Conservation (phyloP, 1,139 yeast genomes). For the Yamadazyma trypodendri region DNA sequence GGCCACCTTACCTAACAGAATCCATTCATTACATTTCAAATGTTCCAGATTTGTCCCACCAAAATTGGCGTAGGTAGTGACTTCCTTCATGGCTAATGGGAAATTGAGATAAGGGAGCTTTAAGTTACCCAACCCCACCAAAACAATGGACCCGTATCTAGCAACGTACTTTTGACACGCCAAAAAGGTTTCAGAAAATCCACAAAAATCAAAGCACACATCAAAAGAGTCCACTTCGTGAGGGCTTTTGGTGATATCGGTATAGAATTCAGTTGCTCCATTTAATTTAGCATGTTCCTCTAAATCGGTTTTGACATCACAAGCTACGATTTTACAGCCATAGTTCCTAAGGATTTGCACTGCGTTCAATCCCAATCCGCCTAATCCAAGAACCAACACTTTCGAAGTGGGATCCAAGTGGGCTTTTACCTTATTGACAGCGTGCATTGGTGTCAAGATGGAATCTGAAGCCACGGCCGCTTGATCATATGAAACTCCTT, state of each 20-base stretch:
- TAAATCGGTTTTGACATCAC: conserved; percentile 36
- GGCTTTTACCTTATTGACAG: conserved; percentile 39
- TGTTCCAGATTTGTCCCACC: conserved; percentile 51
- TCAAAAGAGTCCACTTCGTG: conserved; percentile 37
- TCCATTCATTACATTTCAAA: conserved; percentile 45
- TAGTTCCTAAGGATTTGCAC: conserved; percentile 42
- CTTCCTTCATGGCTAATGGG: conserved; percentile 42
- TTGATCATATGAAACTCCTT: conserved; percentile 39
- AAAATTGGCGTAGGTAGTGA: conserved; percentile 39
- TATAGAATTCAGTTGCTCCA: conserved; percentile 47
- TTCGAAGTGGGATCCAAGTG: conserved; percentile 34
- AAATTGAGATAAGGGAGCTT: conserved; percentile 32
- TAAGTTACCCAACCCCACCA: conserved; percentile 44
- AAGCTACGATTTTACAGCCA: conserved; percentile 41
- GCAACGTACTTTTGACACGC: conserved; percentile 34
- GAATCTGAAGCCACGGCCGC: conserved; percentile 55
- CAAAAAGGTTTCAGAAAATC: conserved; percentile 38
- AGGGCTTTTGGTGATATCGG: conserved; percentile 26
- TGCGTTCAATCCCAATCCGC: conserved; percentile 53
- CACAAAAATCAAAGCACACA: conserved; percentile 46
- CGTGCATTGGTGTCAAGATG: conserved; percentile 52
- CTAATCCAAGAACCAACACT: conserved; percentile 47
- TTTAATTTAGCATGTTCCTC: conserved; percentile 27
- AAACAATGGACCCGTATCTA: conserved; percentile 38
- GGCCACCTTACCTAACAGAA: conserved; percentile 37